Base-by-base conservation (phyloP, 768 basidiomycete species). In the Agrocybe praecox region DNA sequence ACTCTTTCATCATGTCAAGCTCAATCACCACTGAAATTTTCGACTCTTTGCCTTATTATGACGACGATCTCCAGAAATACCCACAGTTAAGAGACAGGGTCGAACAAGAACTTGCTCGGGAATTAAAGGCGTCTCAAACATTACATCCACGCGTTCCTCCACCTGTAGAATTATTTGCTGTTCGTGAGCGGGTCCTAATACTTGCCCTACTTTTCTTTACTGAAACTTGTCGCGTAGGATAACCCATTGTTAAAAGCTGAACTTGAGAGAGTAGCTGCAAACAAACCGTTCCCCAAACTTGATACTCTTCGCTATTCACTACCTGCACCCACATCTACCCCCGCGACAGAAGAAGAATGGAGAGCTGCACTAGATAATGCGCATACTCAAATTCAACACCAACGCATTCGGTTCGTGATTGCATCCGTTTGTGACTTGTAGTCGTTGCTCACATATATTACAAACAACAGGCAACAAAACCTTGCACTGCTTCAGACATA, bases 41-140 rank as follows among this genome's bases (percentile, higher is more conserved):
- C 63, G 94, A 97, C 72, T 90, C 94, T 22, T 79, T 97, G 60
- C 95, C 95, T 17, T 98, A 97, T 75, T 94, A 92, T 67, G 95
- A 98, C 76, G 92, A 94, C 69, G 94, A 97, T 69, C 80, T 96
- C 50, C 90, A 94, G 58, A 82, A 82, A 53, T 84, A 81, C 57
- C 91, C 92, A 1, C 65, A 80, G 36, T 76, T 94, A 36, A 86
- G 82, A 68, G 82, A 86, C 67, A 88, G 87, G 68, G 92, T 94
- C 15, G 89, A 91, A 54, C 77, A 77, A 61, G 92, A 94, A 68
- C 72, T 94, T 40, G 86, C 86, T 23, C 80, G 82, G n/a, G 87
- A 92, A 67, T 57, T 65, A 51, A 79, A 82, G 60, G 86, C 83
- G 61, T 75, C 83, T 17, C 83, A 83, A 42, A 72, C 72, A n/a